phyloP scores from a whole-genome alignment of 2,329 filamentous ascomycete genomes.

The Penicillium brasilianum region DNA sequence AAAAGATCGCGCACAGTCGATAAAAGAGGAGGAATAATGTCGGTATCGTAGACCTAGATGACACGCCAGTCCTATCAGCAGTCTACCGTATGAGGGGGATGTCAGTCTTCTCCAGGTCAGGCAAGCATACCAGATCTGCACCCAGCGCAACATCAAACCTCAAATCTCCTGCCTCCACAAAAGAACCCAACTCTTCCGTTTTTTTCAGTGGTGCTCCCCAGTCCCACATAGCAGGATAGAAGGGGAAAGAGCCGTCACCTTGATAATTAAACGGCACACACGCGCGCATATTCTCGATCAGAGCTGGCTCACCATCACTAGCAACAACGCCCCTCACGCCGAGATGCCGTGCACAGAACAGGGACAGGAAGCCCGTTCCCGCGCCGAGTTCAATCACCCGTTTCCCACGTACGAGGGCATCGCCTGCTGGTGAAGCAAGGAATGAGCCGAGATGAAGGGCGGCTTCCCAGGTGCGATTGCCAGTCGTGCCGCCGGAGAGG shows the following conservation, averaged over 20 bases:
- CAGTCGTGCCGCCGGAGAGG: slow-evolving; percentile 66
- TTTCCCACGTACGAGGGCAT: slow-evolving; percentile 55
- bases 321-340: slow-evolving; percentile 59
- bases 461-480: slow-evolving; percentile 72
- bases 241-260: slow-evolving; percentile 23
- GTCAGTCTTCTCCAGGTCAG: neutral
- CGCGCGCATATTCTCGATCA: slow-evolving; percentile 47
- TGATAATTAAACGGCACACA: slow-evolving; percentile 44
- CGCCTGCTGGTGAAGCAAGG: slow-evolving; percentile 55
- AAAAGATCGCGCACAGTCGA: slow-evolving; percentile 62
- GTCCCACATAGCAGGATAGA: slow-evolving; percentile 47
- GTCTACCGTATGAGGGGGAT: too few species aligned
- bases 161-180: slow-evolving; percentile 8
- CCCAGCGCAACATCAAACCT: slow-evolving; percentile 49
- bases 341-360: slow-evolving; percentile 66
- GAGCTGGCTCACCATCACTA: slow-evolving; percentile 64
- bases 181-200: slow-evolving; percentile 10
- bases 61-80: neutral
- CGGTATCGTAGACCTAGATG: slow-evolving; percentile 65
- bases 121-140: slow-evolving; percentile 46
- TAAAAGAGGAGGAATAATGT: slow-evolving; percentile 62
- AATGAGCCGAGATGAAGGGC: slow-evolving; percentile 68
- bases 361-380: slow-evolving; percentile 69
- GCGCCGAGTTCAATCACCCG: slow-evolving; percentile 68
- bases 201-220: slow-evolving; percentile 43